Percentiles rank a stretch among this genome's conserved stretches.
Conservation (phyloP, 2,329 filamentous ascomycete species). For the Pseudocercospora cruenta region DNA sequence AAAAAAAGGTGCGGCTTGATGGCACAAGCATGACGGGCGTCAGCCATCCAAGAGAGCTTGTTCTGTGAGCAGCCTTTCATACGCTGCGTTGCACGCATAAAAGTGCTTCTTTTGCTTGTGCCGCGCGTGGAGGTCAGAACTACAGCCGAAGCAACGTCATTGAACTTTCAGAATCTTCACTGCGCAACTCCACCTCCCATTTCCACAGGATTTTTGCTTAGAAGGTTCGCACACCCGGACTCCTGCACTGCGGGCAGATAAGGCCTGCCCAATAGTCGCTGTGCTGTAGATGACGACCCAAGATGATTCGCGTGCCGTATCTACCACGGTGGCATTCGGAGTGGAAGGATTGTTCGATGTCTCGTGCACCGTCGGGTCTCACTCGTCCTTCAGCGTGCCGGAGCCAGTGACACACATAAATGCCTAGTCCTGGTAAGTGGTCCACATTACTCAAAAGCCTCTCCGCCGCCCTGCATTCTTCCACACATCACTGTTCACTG, state of each 20-base stretch:
- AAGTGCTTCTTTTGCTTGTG: neutral
- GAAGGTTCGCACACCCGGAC: neutral
- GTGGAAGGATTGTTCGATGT: constrained; percentile 7
- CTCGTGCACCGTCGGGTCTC: constrained; percentile 13
- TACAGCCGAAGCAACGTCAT: neutral
- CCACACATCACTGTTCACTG: neutral
- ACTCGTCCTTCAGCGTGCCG: constrained; percentile 1
- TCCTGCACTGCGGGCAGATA: constrained; percentile 4
- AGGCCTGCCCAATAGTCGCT: neutral
- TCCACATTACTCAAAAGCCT: constrained; percentile 16
- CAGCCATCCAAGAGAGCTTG: constrained; percentile 13
- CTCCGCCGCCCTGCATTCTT: constrained; percentile 17
- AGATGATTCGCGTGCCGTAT: constrained; percentile 17
- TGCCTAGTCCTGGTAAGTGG: constrained; percentile 6
- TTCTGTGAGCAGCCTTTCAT: neutral
- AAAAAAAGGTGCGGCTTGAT: too few species aligned
- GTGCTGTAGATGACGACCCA: neutral
- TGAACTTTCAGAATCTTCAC: neutral
- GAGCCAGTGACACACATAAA: constrained; percentile 19
- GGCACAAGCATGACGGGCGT: constrained; percentile 11
- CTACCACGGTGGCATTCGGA: constrained; percentile 17
- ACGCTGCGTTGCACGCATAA: neutral
- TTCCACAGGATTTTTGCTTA: constrained; percentile 1
- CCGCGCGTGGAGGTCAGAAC: too few species aligned
- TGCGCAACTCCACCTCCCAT: neutral